Evolutionary conservation across 1,139 yeast genomes (phyloP), one percentile per base, ranked within the genome.

Genomic region (Candida frijolesensis): DNA sequence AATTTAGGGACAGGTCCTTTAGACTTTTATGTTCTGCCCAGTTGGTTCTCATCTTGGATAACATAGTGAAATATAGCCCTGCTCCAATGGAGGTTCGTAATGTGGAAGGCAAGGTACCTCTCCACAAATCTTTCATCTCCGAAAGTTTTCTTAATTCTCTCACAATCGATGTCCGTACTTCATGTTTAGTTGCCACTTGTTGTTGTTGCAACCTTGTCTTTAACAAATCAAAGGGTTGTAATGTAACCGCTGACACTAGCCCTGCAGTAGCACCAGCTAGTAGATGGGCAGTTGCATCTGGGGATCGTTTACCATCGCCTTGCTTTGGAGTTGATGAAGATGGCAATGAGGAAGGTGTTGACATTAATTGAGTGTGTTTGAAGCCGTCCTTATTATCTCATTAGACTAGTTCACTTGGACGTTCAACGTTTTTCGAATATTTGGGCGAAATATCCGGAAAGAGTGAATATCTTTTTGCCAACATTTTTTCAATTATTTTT

Each of bases 31-130:
- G 56, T 33, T 63, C 65, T 1, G 88, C 81, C 38, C 88, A 55
- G 40, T 74, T 66, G 1, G 79, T 74, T 53, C 97, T 73, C 48
- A 85, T 73, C 10, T 78, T 62, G 53, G 91, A 88, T 46, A 94
- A 69, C 5, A 86, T 76, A 0, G 97, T 81, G 51, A 94, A 77
- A 61, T 94, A 94, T 35, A 94, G 69, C 0, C 95, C 97, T 42
- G 96, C 89, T 0, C 99, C 99, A 16, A 90, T 75, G 1, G 97
- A 90, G 0, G 97, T 92, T 53, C 99, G 76, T 35, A 94, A 63
- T 1, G 96, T 92, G 29, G 96, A 89, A 0, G 98, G 97, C 38
- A 91, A 62, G 0, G 97, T 92, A 0, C 99, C 99, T 51, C 97
- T 76, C 99, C 99, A 94, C 48, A 92, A 72, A 51, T 84, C 85